Conservation (phyloP, 352 stramenopile species). For the Phytophthora brassicae region DNA sequence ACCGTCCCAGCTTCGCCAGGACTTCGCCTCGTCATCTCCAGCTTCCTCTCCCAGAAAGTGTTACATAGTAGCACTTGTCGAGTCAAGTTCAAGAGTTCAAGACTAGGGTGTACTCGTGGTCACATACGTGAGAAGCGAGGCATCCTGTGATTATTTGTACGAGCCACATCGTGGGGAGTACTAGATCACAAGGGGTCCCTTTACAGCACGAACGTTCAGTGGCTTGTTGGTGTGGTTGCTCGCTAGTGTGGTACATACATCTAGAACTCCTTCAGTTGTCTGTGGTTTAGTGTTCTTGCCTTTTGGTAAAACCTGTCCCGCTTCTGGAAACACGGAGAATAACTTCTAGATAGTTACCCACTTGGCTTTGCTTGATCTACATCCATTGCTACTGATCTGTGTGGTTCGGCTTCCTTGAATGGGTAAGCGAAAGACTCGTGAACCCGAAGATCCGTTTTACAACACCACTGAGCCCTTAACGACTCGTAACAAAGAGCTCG, state of each 20-base stretch:
- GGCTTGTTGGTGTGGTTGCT: conserved; percentile 20
- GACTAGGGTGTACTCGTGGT: conserved; percentile 5
- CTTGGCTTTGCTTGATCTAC: conserved; percentile 15
- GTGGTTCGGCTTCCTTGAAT: conserved; percentile 2
- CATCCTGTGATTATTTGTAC: conserved; percentile 3
- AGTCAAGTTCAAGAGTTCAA: conserved; percentile 7
- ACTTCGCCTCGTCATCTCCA: too few species aligned
- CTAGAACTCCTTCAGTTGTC: conserved; percentile 6
- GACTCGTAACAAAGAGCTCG: not conserved
- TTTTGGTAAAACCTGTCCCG: conserved; percentile 10
- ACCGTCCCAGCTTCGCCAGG: too few species aligned
- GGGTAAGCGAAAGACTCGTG: conserved; percentile 16
- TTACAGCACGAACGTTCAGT: conserved; percentile 10
- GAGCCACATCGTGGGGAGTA: conserved; percentile 18
- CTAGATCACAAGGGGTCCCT: conserved; percentile 5
- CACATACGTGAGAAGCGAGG: conserved; percentile 10
- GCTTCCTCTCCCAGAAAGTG: too few species aligned
- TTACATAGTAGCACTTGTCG: too few species aligned
- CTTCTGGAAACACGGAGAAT: conserved; percentile 10
- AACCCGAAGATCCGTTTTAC: conserved; percentile 8
- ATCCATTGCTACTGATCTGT: conserved; percentile 11
- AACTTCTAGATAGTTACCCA: conserved; percentile 1
- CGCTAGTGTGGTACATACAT: conserved; percentile 7
- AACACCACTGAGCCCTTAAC: conserved; percentile 11
- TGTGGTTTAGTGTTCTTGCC: conserved; percentile 7